Base-by-base conservation (phyloP, 371 early-diverging fungal species). In the Mortierella polycephala region DNA sequence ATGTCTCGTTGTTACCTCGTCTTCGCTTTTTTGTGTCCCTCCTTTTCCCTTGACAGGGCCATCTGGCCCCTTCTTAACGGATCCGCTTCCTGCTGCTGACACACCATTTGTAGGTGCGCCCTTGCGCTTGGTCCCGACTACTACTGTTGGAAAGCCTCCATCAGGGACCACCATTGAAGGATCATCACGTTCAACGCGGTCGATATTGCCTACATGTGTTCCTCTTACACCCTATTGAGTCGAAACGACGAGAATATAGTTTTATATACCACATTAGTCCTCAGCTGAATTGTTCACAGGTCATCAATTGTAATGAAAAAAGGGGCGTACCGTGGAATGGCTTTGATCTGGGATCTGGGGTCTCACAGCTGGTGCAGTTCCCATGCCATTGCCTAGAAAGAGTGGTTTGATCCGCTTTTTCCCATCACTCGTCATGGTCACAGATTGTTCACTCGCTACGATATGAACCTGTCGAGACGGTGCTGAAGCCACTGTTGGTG, bases 371-470 rank as follows among this genome's bases (percentile, higher is more conserved):
- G 65, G 51, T 21, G 77, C 56, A 0, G 67, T 21, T 10, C 77
- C 68, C 71, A 77, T 77, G 14, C 71, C 71, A 64, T 82, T 85
- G 41, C 85, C 83, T 42, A 93, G 62, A 53, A 89, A 86, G 14
- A 89, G 83, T 5, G 96, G 96, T 60, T 89, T 89, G 46, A 96
- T 94, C 21, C 96, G 82, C 56, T 90, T 90, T 81, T 92, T 91
- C 0, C 96, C 96, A 68, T 93, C 92, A 50, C 89, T 90, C 7
- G 88, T 89, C 39, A 90, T 82, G 0, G 94, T 88, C 14, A 92
- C 87, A 18, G 80, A 86, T 74, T 94, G 94, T 39, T 77, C 67
- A n/a, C 68, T 59, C 10, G 67, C 74, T n/a, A 81, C 69, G 9
- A 74, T 67, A 4, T 81, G 75, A 8, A 74, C 64, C 30, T 64